Evolutionary conservation across 805 yeast species (phyloP).

Genomic region (Wickerhamiella brachini): DNA sequence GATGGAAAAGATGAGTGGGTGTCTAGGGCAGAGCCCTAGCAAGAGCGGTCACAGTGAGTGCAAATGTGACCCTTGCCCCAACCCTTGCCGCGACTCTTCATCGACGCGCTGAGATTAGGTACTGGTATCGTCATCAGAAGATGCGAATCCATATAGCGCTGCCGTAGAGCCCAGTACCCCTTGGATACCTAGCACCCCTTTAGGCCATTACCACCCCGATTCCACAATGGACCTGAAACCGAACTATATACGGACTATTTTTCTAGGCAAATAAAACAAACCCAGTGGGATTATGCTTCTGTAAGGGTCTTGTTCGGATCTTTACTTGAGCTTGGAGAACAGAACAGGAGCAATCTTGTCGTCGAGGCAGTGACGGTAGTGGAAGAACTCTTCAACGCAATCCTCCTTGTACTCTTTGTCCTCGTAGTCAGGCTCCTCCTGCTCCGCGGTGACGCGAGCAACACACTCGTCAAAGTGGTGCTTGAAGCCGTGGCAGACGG

Average conservation of each 20-base stretch:
- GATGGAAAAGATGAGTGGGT: conserved; percentile 1
- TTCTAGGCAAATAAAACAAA: background rate
- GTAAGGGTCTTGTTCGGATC: too few species aligned
- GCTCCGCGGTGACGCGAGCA: conserved; percentile 82
- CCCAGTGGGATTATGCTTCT: background rate
- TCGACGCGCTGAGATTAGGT: too few species aligned
- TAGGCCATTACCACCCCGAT: too few species aligned
- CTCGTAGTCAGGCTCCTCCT: conserved; percentile 73
- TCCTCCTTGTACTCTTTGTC: conserved; percentile 80
- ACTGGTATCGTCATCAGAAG: too few species aligned
- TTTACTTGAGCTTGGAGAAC: conserved; percentile 76
- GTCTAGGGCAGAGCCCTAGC: conserved; percentile 1
- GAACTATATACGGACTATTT: background rate
- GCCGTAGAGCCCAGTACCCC: too few species aligned
- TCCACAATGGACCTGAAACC: background rate
- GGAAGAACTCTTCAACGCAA: conserved; percentile 97
- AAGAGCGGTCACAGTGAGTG: background rate
- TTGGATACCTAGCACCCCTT: too few species aligned
- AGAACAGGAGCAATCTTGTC: conserved; percentile 85
- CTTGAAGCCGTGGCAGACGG: conserved; percentile 55
- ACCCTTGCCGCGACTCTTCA: too few species aligned
- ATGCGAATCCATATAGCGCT: too few species aligned
- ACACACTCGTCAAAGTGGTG: conserved; percentile 93
- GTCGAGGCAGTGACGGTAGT: conserved; percentile 83
- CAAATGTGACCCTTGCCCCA: too few species aligned